Evolutionary conservation across 805 yeast species (phyloP).

Genomic region (Kuraishia borneana): DNA sequence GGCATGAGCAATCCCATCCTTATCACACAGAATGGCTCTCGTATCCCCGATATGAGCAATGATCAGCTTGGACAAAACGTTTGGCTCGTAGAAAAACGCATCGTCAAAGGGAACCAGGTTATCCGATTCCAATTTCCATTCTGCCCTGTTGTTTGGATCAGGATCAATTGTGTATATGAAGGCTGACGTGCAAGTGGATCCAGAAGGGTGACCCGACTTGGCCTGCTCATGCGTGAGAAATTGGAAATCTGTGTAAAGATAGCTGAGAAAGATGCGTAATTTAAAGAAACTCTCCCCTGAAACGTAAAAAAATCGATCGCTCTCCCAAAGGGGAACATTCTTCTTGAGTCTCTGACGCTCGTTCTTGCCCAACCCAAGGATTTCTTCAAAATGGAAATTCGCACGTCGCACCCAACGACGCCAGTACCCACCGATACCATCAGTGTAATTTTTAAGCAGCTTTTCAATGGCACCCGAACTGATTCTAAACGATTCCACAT

Average conservation of each 20-base stretch:
- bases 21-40: constrained; percentile 75
- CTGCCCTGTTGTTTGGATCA: constrained; percentile 13
- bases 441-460: constrained; percentile 42
- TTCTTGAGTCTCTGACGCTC: constrained; percentile 1
- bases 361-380: constrained; percentile 8
- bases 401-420: constrained; percentile 49
- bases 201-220: constrained; percentile 14
- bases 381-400: constrained; percentile 10
- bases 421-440: constrained; percentile 79
- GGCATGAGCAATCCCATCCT: constrained; percentile 66
- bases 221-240: constrained; percentile 28
- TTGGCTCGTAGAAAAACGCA: constrained; percentile 50
- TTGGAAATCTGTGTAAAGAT: constrained; percentile 53
- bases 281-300: constrained; percentile 42
- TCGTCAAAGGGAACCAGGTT: constrained; percentile 9
- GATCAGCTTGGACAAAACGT: constrained; percentile 53
- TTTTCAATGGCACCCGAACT: constrained; percentile 22
- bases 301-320: constrained; percentile 3
- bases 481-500: constrained; percentile 33
- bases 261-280: constrained; percentile 52
- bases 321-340: constrained; percentile 1
- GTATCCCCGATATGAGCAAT: constrained; percentile 94
- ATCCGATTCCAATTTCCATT: constrained; percentile 1
- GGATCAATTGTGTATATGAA: constrained; percentile 19
- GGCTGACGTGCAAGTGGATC: constrained; percentile 23